A percentile compares a stretch with the other conserved stretches of the same genome.
phyloP scores from a whole-genome alignment of 1,139 yeast species.

The Nakaseomyces nivariensis region DNA sequence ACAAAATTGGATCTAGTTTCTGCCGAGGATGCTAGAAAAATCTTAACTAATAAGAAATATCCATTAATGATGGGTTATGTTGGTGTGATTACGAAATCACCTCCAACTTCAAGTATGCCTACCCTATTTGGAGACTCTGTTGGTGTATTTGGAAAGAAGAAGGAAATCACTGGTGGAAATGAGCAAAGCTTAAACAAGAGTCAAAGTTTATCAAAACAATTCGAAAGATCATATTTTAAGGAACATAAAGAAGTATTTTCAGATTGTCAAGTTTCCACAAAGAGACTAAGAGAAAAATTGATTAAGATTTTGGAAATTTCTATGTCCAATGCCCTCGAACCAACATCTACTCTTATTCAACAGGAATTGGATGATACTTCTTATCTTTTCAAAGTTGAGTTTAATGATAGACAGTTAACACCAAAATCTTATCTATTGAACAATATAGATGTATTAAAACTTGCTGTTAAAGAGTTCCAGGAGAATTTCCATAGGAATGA shows the following conservation, averaged over 20 bases:
- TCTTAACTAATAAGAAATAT: conserved; percentile 68
- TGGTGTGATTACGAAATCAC: conserved; percentile 85
- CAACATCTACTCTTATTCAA: conserved; percentile 77
- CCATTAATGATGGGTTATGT: conserved; percentile 95
- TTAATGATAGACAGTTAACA: conserved; percentile 85
- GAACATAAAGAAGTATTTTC: conserved; percentile 50
- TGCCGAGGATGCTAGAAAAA: conserved; percentile 58
- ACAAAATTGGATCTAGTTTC: conserved; percentile 88
- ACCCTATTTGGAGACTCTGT: conserved; percentile 15
- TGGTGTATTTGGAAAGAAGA: conserved; percentile 26
- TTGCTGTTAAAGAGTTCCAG: conserved; percentile 79
- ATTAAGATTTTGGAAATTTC: conserved; percentile 82
- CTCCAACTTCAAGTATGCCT: conserved; percentile 25
- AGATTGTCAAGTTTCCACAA: conserved; percentile 70
- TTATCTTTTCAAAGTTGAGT: conserved; percentile 90
- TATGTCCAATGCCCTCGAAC: conserved; percentile 82
- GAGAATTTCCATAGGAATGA: conserved; percentile 77
- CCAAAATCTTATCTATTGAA: conserved; percentile 92
- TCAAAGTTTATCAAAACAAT: conserved; percentile 47
- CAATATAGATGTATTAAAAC: conserved; percentile 77
- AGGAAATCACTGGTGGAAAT: neutral
- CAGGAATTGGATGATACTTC: conserved; percentile 90
- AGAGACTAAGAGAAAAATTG: conserved; percentile 63
- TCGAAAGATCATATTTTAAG: conserved; percentile 50
- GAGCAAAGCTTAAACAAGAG: conserved; percentile 3